A percentile compares a stretch with the other conserved stretches of the same genome.
Evolutionary conservation across 2,329 filamentous ascomycete genomes (phyloP).

Genomic region (Pestalotiopsis fici): DNA sequence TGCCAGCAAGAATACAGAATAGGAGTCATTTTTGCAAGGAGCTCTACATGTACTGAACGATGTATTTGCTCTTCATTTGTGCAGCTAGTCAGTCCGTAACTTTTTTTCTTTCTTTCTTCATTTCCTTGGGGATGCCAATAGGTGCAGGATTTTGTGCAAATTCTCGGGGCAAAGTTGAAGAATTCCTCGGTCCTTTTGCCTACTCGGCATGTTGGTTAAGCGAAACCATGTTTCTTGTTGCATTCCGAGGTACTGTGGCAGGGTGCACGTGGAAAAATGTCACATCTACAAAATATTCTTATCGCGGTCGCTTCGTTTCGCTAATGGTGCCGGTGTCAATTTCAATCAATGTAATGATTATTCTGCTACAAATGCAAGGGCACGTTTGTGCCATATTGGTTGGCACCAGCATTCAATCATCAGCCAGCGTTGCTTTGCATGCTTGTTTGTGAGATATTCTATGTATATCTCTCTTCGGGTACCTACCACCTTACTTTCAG

Average conservation of each 20-base stretch:
- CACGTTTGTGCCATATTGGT: background rate
- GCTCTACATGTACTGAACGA: background rate
- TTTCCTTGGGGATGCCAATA: background rate
- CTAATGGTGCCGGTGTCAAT: background rate
- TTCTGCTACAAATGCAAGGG: background rate
- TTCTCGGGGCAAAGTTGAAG: background rate
- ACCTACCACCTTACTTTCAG: background rate
- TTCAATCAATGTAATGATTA: background rate
- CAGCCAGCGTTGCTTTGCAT: background rate
- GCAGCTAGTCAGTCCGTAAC: too few relatives aligned
- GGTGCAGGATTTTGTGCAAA: background rate
- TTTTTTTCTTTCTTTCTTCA: too few relatives aligned
- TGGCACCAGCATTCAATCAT: background rate
- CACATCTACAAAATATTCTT: background rate
- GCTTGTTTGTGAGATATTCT: background rate
- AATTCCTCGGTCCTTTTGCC: background rate
- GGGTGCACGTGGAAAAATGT: background rate
- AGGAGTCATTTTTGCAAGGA: too few relatives aligned
- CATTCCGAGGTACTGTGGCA: constrained; percentile 1
- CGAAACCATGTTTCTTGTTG: background rate
- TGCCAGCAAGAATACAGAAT: too few relatives aligned
- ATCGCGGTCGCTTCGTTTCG: background rate
- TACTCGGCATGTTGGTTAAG: background rate
- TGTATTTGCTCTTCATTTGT: background rate
- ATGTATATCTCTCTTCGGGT: background rate